Evolutionary conservation across 495 filamentous ascomycete genomes (phyloP), one percentile per base, ranked within the genome.

Genomic region (Neurospora sublineolata): DNA sequence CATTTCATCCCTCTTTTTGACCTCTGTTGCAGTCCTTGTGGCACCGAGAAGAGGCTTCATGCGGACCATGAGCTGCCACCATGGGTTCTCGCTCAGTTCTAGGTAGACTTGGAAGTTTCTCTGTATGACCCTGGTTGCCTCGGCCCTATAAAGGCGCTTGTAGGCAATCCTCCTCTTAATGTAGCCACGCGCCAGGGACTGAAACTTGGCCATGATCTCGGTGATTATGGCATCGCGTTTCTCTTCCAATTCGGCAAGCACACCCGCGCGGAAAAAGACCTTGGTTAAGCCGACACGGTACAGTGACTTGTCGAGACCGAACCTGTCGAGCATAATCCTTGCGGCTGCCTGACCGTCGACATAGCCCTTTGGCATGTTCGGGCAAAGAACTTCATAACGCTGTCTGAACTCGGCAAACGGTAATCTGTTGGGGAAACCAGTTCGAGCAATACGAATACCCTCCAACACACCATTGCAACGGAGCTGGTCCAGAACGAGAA

Each of bases 401-500:
- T 96, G 91, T 52, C 96, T 88, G 80, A 99, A 99, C 77, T 99
- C 96, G 12, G 91, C 86, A 79, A 98, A 99, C 0, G 91, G 86
- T 3, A 99, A 84, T 72, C 96, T 86, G 80, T 99, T 99, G 46
- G 96, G 96, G 78, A 98, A 99, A n/a, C 96, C 96, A 37, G 95
- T 99, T 14, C 96, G 88, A 14, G 96, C 96, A 79, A 99, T 99
- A 70, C 96, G 86, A 77, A 99, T 99, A 67, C 96, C 96, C 80
- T 99, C 96, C 6, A 99, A 85, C 4, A 99, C 96, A 90, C 96
- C 96, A 78, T 99, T 99, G 80, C 96, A 99, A 39, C 96, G 89
- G 6, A 99, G 84, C 79, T 99, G 96, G 77, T 99, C 96, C 20
- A 99, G 83, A 3, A 99, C 96, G 7, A 98, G 85, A 3, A 92